Evolutionary conservation across 1,284 basidiomycete species (phyloP), one percentile per base, ranked within the genome.

Genomic region (Pseudozyma sp.): DNA sequence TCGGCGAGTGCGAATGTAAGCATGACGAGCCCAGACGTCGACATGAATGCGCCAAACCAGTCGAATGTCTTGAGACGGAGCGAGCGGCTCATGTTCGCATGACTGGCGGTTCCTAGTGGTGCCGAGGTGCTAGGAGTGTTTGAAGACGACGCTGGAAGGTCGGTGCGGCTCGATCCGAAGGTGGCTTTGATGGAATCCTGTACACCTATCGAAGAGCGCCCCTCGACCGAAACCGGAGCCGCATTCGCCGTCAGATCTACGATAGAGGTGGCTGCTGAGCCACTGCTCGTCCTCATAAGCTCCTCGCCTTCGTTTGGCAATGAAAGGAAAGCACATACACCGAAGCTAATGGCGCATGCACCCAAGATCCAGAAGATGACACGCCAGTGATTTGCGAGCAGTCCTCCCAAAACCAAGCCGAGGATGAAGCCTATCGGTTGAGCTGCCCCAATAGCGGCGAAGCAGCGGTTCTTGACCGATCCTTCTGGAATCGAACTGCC

Each of bases 1-100:
- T 93, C 89, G 47, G 90, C 90, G 1, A 96, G 88, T 0, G 90
- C 89, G 78, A 94, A 95, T 11, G 92, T 88, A 68, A 96, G 87
- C 3, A 95, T 86, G 0, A 92, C 90, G 13, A 95, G 86, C 0
- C 92, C 93, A 0, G 87, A 82, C 0, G 92, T 94, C 47, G 93
- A 87, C 34, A 94, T 84, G 17, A 89, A 85, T 0, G 91, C 91
- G 5, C 94, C 94, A 19, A 92, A 79, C 92, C 92, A 94, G 80
- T 97, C 94, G 0, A 96, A 79, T 8, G 66, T 69, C 53, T 60
- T 54, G 29, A 80, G 69, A 8, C 67, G 57, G 4, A 69, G 54
- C 13, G 62, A 61, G 14, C 68, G 59, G 17, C 55, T 68, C 19
- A 34, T 44, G 24, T 31, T 53, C 0, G 30, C 30, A n/a, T 24